These are phyloP conservation scores for Rhamnella rubrinervis DNA, from an alignment of 331 rosid genomes.

Conservation along the genomic window DNA sequence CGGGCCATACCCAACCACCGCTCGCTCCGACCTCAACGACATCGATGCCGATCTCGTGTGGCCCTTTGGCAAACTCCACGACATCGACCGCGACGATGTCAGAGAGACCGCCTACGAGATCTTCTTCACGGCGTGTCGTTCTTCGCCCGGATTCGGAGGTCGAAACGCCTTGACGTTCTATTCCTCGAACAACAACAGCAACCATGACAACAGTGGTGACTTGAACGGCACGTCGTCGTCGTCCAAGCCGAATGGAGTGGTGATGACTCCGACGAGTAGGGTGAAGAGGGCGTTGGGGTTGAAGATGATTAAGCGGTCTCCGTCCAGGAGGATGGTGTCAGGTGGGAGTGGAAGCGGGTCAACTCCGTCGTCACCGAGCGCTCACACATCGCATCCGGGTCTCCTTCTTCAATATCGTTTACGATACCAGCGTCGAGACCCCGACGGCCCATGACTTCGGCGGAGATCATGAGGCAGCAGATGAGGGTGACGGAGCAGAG, in stretches of 20 bases:
- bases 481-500: conserved; percentile 89
- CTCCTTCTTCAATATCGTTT: conserved; percentile 21
- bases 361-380: conserved; percentile 40
- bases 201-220: neutral
- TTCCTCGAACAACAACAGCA: conserved; percentile 28
- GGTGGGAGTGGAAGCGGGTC: conserved; percentile 43
- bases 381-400: neutral
- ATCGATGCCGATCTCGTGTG: conserved; percentile 37
- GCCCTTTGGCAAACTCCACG: conserved; percentile 60
- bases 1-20: conserved; percentile 16
- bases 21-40: conserved; percentile 33
- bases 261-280: conserved; percentile 70
- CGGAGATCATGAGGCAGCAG: conserved; percentile 96
- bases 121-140: conserved; percentile 84
- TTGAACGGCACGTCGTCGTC: neutral
- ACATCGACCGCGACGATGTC: conserved; percentile 50
- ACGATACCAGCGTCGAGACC: conserved; percentile 48
- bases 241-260: conserved; percentile 43
- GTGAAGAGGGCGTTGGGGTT: conserved; percentile 76
- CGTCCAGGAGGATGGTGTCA: conserved; percentile 72
- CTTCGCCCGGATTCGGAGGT: conserved; percentile 81
- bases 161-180: conserved; percentile 57
- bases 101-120: conserved; percentile 87
- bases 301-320: conserved; percentile 86
- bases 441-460: conserved; percentile 94